Base-by-base conservation (phyloP, 2,329 filamentous ascomycete genomes). In the Hymenotorrendiella dingleyae region DNA sequence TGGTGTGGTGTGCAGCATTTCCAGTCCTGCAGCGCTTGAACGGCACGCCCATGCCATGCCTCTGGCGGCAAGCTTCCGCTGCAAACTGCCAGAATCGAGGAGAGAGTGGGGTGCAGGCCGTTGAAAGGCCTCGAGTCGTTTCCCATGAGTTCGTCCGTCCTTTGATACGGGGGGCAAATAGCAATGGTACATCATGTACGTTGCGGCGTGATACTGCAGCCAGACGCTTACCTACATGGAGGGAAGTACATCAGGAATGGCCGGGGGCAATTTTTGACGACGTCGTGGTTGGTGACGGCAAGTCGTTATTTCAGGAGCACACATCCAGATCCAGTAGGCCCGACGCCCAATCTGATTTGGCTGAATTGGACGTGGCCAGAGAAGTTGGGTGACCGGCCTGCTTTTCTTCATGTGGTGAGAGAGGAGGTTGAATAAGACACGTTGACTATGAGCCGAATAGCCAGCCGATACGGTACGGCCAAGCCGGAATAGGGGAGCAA, bases 111-210 rank as follows among this genome's bases (percentile, higher is more conserved):
- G 30, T 34, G 10, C 17, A 34, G 10, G 17, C 17, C 17, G 30
- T 34, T 20, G 17, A 16, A 12, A 17, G 17, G 30, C 17, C 30
- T 34, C 30, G 30, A 34, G 17, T 34, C 30, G 30, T 20, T 21
- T 19, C 9, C 29, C 16, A 14, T 16, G 28, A 30, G 29, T 21
- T 34, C 30, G 22, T 17, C 30, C 19, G n/a, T 34, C 14, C 10
- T 20, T 34, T 17, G 30, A 19, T 8, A 9, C 5, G 27, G 27
- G 27, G 12, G 10, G 29, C 20, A 19, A 9, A 32, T 32, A 20
- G 22, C 30, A 34, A n/a, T n/a, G 20, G 30, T 33, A 33, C 29
- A 33, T 33, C n/a, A 33, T 33, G 29, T 34, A 21, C 30, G 30
- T 1, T 20, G 30, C 17, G 19, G 16, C 30, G 17, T 34, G 20